Base-by-base conservation (phyloP, 1,284 basidiomycete species). In the Retiboletus fuscus region DNA sequence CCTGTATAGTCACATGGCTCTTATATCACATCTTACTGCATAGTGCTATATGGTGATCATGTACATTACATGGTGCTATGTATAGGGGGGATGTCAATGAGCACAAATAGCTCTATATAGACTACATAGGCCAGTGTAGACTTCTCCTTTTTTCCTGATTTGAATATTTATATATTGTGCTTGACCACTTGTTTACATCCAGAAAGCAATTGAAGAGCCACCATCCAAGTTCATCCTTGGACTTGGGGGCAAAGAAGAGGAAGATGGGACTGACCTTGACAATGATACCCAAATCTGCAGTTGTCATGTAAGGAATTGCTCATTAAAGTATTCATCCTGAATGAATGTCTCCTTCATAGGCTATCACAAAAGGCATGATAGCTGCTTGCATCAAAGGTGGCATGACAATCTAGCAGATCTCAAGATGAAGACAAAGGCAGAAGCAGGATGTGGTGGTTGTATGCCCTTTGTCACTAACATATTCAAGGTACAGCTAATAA, bases 361-460 rank as follows among this genome's bases (percentile, higher is more conserved):
- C 93, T 75, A 89, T 94, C 61, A 83, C 85, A 12, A 95, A 95
- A 80, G 90, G 89, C 11, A 84, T 83, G 16, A 87, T 95, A 16
- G 83, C 83, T 2, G 82, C 84, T 71, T 89, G 88, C 70, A 85
- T 93, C 75, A 87, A 87, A 76, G 85, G 85, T 5, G 88, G 89
- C 3, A 86, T 87, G 84, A 85, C 26, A 85, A 85, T 34, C 78
- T 94, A 34, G 84, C 81, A 13, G 88, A 87, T 58, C 84, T 95
- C 78, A 94, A 94, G 82, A 76, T 82, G 39, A 89, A 89, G 79
- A 94, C 92, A 24, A 94, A 94, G 81, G 90, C 87, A 22, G 92
- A 92, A 22, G 90, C 90, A 1, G 93, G 92, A 10, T 95, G 93
- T 74, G 92, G 93, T 67, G 93, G 93, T 60, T 94, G 93, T 74